Conservation (phyloP, 2,329 filamentous ascomycete species). For the Fusarium tuaranense region DNA sequence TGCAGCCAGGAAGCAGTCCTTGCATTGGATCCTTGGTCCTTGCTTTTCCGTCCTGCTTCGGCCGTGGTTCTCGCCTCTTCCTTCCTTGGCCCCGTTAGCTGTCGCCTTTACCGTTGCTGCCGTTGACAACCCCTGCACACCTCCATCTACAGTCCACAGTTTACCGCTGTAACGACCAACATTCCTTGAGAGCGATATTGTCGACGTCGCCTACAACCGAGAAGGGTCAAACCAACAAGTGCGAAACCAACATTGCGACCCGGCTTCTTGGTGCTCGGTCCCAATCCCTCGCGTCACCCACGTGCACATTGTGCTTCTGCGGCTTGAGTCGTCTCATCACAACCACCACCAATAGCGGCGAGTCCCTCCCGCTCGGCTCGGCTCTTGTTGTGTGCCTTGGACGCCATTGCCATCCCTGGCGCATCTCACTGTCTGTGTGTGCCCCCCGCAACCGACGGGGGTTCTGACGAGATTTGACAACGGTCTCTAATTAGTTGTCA, state of each 20-base stretch:
- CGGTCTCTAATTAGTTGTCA: conserved; percentile 23
- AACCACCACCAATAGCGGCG: conserved; percentile 40
- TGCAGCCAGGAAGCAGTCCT: conserved; percentile 9
- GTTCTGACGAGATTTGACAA: conserved; percentile 28
- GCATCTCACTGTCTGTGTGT: conserved; percentile 22
- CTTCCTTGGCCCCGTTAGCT: conserved; percentile 4
- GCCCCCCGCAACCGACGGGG: conserved; percentile 34
- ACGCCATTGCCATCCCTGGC: conserved; percentile 33
- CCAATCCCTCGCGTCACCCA: conserved; percentile 30
- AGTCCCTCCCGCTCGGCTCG: conserved; percentile 41
- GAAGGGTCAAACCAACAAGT: conserved; percentile 14
- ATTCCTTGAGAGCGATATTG: neutral
- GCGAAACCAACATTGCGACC: conserved; percentile 6
- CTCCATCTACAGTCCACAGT: neutral
- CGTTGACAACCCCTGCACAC: neutral
- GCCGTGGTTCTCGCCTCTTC: conserved; percentile 14
- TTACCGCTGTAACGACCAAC: conserved; percentile 5
- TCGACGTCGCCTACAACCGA: conserved; percentile 4
- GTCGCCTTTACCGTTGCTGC: neutral
- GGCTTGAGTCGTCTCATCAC: conserved; percentile 41
- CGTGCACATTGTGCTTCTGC: conserved; percentile 42
- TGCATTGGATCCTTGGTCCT: conserved; percentile 19
- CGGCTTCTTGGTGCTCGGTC: conserved; percentile 22
- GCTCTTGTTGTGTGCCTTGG: conserved; percentile 29
- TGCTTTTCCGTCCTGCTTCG: conserved; percentile 9